Conservation (phyloP, 1,284 basidiomycete species). For the Puccinia coronata region DNA sequence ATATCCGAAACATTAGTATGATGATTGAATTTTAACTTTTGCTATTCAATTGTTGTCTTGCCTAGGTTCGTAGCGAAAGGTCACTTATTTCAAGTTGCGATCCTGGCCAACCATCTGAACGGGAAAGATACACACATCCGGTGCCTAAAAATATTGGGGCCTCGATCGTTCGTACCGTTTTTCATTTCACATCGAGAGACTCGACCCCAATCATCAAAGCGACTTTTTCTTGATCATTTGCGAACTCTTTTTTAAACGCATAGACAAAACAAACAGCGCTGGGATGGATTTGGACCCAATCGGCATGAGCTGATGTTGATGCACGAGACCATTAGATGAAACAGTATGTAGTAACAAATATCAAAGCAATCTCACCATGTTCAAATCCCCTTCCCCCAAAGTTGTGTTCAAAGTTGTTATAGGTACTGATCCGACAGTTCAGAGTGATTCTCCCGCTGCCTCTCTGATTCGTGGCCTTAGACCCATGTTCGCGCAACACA, state of each 20-base stretch:
- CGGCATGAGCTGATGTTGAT: slow-evolving; percentile 40
- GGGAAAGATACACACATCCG: slow-evolving; percentile 98
- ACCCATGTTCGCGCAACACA: slow-evolving; percentile 35
- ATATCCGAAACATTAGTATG: not conserved
- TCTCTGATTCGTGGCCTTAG: slow-evolving; percentile 30
- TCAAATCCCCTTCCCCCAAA: not conserved
- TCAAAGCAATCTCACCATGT: not conserved
- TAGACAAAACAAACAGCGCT: slow-evolving; percentile 39
- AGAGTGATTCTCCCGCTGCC: not conserved
- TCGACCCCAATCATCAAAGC: not conserved
- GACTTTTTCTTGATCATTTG: not conserved
- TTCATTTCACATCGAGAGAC: not conserved
- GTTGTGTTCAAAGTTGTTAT: not conserved
- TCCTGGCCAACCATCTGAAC: slow-evolving; percentile 92
- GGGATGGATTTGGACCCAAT: slow-evolving; percentile 41
- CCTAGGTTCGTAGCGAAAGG: slow-evolving; percentile 78
- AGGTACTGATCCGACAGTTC: not conserved
- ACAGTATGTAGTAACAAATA: not conserved
- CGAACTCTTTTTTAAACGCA: not conserved
- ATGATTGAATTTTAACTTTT: not conserved
- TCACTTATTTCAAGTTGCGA: slow-evolving; percentile 84
- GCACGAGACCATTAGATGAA: slow-evolving; percentile 46
- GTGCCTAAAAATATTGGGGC: slow-evolving; percentile 80
- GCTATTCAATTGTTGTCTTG: not conserved
- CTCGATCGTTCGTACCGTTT: slow-evolving; percentile 56